Conservation (phyloP, 2,329 filamentous ascomycete genomes). For the Venturia aucupariae region DNA sequence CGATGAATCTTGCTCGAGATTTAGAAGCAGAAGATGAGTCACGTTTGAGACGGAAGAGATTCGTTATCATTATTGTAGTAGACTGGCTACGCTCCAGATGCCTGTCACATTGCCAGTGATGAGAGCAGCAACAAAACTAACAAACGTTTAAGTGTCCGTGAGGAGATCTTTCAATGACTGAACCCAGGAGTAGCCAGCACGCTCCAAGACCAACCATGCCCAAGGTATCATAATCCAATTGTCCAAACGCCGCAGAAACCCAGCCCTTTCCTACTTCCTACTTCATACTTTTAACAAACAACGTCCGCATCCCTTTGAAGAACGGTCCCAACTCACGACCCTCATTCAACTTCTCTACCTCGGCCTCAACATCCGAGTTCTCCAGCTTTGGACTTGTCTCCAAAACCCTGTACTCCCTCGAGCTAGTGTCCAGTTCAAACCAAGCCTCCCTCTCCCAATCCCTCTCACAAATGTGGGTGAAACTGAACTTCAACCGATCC, state of each 20-base stretch:
- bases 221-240: not conserved
- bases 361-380: slow-evolving; percentile 63
- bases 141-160: too few species aligned
- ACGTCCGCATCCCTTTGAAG: slow-evolving; percentile 72
- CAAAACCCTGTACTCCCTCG: slow-evolving; percentile 75
- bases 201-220: not conserved
- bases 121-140: too few species aligned
- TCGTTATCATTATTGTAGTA: too few species aligned
- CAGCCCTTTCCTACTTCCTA: slow-evolving; percentile 16
- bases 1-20: too few species aligned
- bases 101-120: too few species aligned
- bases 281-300: slow-evolving; percentile 55
- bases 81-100: too few species aligned
- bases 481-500: slow-evolving; percentile 84
- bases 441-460: slow-evolving; percentile 84
- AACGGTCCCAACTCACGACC: slow-evolving; percentile 60
- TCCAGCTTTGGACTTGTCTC: slow-evolving; percentile 77
- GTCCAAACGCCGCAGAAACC: not conserved
- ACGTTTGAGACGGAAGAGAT: too few species aligned
- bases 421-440: slow-evolving; percentile 81
- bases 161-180: too few species aligned
- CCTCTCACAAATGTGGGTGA: slow-evolving; percentile 74
- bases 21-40: too few species aligned
- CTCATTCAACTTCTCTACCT: slow-evolving; percentile 75
- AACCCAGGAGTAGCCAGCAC: too few species aligned